phyloP scores from a whole-genome alignment of 176 grass and related monocot genomes.

The Avena sativa region DNA sequence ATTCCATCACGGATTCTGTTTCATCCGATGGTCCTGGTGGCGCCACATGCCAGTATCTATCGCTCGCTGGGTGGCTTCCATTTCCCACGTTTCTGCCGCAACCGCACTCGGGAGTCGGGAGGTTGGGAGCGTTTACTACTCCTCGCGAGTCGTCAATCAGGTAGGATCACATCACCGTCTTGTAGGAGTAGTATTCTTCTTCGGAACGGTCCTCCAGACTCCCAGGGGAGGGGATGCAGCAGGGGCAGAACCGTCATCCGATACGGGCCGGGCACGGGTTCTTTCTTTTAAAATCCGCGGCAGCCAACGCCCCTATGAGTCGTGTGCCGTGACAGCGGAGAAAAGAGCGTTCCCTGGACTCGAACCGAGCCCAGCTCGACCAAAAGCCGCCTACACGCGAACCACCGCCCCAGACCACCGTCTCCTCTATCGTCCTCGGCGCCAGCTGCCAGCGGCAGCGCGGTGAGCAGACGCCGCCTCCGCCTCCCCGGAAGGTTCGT shows the following conservation, averaged over 20 bases:
- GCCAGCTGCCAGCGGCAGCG: slow-evolving; percentile 22
- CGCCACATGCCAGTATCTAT: not conserved
- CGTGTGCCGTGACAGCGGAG: slow-evolving; percentile 35
- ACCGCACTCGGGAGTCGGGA: too few relatives aligned
- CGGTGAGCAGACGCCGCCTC: not conserved
- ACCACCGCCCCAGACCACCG: not conserved
- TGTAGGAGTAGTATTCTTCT: not conserved
- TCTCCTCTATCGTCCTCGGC: not conserved
- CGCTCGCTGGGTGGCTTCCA: too few relatives aligned
- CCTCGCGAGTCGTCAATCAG: not conserved
- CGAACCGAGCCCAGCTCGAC: not conserved
- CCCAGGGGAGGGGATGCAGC: not conserved
- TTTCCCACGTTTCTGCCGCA: not conserved
- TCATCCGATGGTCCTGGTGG: not conserved
- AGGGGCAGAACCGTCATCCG: slow-evolving; percentile 31
- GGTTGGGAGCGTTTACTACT: not conserved
- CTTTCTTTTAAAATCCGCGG: slow-evolving; percentile 35
- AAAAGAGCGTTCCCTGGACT: not conserved
- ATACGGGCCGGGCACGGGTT: not conserved
- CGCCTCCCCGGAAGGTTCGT: slow-evolving; percentile 5
- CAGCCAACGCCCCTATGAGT: not conserved
- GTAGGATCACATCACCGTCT: not conserved
- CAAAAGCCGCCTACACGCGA: slow-evolving; percentile 39
- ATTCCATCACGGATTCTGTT: not conserved
- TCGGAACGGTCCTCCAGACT: not conserved